Conservation (phyloP, 768 basidiomycete species). For the Suillus subalutaceus region DNA sequence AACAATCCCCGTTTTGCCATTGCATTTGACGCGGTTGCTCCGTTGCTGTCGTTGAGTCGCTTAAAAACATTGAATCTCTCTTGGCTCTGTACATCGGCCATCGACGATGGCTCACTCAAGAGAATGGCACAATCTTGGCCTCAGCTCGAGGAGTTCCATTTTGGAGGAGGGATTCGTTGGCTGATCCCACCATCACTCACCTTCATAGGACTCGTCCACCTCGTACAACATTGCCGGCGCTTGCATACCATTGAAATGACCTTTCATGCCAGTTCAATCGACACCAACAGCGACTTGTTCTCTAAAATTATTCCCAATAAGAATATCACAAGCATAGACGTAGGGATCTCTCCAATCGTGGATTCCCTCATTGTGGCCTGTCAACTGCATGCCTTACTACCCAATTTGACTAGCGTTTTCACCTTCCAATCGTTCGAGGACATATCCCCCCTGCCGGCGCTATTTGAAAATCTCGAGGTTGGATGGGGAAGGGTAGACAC, state of each 20-base stretch:
- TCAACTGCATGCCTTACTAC: not conserved
- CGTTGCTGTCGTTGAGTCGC: not conserved
- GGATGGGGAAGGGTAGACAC: not conserved
- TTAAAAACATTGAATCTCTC: not conserved
- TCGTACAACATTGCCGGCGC: not conserved
- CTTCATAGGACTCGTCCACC: not conserved
- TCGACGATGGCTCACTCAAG: not conserved
- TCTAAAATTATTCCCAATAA: not conserved
- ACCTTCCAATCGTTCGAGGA: too few species aligned
- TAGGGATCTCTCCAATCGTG: not conserved
- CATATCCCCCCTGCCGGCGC: too few species aligned
- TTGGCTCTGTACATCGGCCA: not conserved
- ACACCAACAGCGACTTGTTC: not conserved
- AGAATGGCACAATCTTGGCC: not conserved
- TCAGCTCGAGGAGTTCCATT: not conserved
- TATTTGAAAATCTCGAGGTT: not conserved
- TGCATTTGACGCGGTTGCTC: not conserved
- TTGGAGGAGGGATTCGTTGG: not conserved
- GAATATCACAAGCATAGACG: not conserved
- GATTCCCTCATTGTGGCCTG: not conserved
- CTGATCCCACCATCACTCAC: not conserved
- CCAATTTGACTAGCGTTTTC: not conserved
- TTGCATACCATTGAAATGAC: not conserved
- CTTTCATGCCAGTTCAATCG: not conserved
- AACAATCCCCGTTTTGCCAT: not conserved